phyloP scores from a whole-genome alignment of 2,329 filamentous ascomycete genomes.

The Sclerotinia spermophila region DNA sequence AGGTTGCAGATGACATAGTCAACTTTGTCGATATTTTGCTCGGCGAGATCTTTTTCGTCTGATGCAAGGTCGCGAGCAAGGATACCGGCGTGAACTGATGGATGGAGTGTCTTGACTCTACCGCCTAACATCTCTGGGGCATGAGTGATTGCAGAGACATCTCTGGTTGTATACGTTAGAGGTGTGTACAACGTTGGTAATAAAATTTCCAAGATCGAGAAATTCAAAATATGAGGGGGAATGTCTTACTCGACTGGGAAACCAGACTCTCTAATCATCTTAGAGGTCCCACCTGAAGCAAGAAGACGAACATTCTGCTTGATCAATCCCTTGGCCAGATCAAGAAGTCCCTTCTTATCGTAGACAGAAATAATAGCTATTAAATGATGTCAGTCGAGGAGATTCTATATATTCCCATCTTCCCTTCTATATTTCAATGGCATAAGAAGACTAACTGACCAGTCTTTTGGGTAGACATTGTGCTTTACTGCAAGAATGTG shows the following conservation, averaged over 20 bases:
- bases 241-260: conserved; percentile 81
- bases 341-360: conserved; percentile 94
- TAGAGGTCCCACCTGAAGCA: conserved; percentile 91
- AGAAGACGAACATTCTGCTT: conserved; percentile 89
- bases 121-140: conserved; percentile 96
- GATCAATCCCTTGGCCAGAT: conserved; percentile 85
- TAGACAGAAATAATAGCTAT: conserved; percentile 93
- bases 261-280: conserved; percentile 93
- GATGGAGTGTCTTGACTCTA: conserved; percentile 92
- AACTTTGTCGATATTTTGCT: conserved; percentile 92
- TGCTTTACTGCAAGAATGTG: neutral
- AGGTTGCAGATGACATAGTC: conserved; percentile 98
- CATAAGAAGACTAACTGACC: conserved; percentile 23
- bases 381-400: conserved; percentile 19
- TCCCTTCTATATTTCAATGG: conserved; percentile 2
- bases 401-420: neutral
- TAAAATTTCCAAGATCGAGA: neutral
- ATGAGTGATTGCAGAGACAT: conserved; percentile 95
- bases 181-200: neutral
- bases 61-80: conserved; percentile 90
- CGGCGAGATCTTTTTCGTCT: conserved; percentile 93
- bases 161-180: conserved; percentile 49
- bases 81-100: conserved; percentile 76
- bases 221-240: conserved; percentile 35
- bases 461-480: conserved; percentile 27